Evolutionary conservation across 306 rosid genomes (phyloP), one percentile per base, ranked within the genome.

Genomic region (Oxytropis ochrocephala): DNA sequence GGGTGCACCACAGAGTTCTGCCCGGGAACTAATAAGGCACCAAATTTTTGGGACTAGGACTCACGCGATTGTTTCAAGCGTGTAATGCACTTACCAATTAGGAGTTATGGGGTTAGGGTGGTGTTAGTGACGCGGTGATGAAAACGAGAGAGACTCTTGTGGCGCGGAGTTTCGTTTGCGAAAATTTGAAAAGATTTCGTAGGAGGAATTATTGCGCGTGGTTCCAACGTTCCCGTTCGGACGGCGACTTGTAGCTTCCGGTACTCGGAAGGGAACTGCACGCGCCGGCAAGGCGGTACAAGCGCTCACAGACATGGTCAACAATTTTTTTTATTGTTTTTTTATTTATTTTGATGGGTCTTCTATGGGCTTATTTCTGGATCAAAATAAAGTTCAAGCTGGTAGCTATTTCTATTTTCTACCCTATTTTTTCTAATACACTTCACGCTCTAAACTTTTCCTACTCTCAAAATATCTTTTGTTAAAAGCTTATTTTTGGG

Each of bases 1-100:
- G 78, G 80, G 80, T 67, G 78, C 21, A 12, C 65, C 41, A 11
- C 71, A 58, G 84, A 80, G 80, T 63, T 76, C 80, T 80, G 85
- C 65, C 74, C 75, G 61, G 62, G 76, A 78, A 80, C 84, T 64
- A 67, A 68, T 67, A 60, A 62, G 67, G 65, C 76, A 33, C 56
- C 35, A 41, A 16, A 21, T 27, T 24, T 51, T 48, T 52, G 52
- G 82, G 7, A 17, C 11, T 33, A 8, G 49, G 70, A 78, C 74
- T 70, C 57, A 84, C 83, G 69, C 64, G 35, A 0, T 0, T 0
- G 1, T 0, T 0, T 0, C 0, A 29, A 7, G 32, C 39, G 84
- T 82, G 77, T 0, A 0, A 0, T 0, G 0, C 77, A 84, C 84
- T 60, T 0, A 10, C 84, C 43, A 86, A 61, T 74, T 4, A 27